Evolutionary conservation across 306 rosid genomes (phyloP).

Genomic region (Casuarina cunninghamiana): DNA sequence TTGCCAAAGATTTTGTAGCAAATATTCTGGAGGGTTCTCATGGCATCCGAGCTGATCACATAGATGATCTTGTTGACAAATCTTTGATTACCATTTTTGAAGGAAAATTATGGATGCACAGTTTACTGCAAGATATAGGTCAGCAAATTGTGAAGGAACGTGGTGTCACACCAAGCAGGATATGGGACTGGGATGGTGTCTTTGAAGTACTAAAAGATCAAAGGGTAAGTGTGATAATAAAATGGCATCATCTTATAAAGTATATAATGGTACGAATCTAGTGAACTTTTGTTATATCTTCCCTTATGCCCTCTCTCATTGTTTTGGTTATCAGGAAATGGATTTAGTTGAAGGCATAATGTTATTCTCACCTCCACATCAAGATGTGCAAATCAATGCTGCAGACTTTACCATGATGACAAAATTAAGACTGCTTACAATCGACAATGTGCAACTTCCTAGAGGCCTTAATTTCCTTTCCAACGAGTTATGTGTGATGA

Average conservation of each 20-base stretch:
- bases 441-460: constrained; percentile 29
- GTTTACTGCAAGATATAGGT: constrained; percentile 28
- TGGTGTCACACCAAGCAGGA: neutral
- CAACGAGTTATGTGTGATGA: constrained; percentile 21
- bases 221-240: neutral
- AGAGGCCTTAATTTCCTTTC: constrained; percentile 26
- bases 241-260: neutral
- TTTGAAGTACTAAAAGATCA: neutral
- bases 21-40: neutral
- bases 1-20: constrained; percentile 9
- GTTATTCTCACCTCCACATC: neutral
- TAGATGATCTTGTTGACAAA: constrained; percentile 25
- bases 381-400: constrained; percentile 3
- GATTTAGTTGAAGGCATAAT: constrained; percentile 10
- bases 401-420: constrained; percentile 18
- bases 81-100: constrained; percentile 1
- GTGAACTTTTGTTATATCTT: neutral
- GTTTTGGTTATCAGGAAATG: constrained; percentile 18
- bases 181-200: constrained; percentile 11
- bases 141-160: neutral
- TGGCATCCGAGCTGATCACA: neutral
- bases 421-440: constrained; percentile 23
- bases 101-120: constrained; percentile 19
- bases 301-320: too few relatives aligned
- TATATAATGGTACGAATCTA: neutral